These are phyloP conservation scores for Thecaphora thlaspeos DNA, from an alignment of 1,284 basidiomycete species.

Conservation along the genomic window DNA sequence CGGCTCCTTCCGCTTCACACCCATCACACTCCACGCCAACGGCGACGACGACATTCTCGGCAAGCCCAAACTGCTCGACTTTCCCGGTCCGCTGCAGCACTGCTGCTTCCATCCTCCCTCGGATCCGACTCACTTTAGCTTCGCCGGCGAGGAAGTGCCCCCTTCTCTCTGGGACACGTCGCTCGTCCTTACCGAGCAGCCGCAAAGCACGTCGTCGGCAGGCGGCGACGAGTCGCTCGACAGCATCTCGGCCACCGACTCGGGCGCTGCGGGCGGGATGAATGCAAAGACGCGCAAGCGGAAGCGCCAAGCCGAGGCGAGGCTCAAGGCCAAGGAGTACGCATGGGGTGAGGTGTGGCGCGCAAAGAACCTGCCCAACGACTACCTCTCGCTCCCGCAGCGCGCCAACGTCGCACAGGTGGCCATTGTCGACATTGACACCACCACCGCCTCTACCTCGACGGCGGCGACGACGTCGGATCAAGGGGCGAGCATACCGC, in stretches of 20 bases:
- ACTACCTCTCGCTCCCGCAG: conserved; percentile 37
- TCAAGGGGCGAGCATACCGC: conserved; percentile 1
- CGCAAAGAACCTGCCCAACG: conserved; percentile 48
- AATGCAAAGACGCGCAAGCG: conserved; percentile 40
- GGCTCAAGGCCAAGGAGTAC: conserved; percentile 36
- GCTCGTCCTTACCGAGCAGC: conserved; percentile 20
- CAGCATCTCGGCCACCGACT: conserved; percentile 8
- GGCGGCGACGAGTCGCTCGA: conserved; percentile 20
- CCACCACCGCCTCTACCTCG: too few species aligned
- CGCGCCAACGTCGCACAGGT: conserved; percentile 38
- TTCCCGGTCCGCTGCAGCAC: conserved; percentile 41
- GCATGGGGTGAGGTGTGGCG: conserved; percentile 47
- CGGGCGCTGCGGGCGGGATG: conserved; percentile 6
- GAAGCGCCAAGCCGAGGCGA: conserved; percentile 39
- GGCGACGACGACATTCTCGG: background rate
- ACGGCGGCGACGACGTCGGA: background rate
- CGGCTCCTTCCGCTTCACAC: conserved; percentile 34
- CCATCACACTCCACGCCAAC: conserved; percentile 3
- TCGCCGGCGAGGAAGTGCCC: conserved; percentile 46
- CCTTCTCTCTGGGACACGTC: conserved; percentile 42
- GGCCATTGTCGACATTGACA: conserved; percentile 12
- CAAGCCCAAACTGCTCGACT: conserved; percentile 13
- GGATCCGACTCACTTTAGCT: conserved; percentile 41
- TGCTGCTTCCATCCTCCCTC: conserved; percentile 28
- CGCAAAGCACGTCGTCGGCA: conserved; percentile 3